phyloP scores from a whole-genome alignment of 768 basidiomycete genomes.

The Agaricus sinodeliciosus region DNA sequence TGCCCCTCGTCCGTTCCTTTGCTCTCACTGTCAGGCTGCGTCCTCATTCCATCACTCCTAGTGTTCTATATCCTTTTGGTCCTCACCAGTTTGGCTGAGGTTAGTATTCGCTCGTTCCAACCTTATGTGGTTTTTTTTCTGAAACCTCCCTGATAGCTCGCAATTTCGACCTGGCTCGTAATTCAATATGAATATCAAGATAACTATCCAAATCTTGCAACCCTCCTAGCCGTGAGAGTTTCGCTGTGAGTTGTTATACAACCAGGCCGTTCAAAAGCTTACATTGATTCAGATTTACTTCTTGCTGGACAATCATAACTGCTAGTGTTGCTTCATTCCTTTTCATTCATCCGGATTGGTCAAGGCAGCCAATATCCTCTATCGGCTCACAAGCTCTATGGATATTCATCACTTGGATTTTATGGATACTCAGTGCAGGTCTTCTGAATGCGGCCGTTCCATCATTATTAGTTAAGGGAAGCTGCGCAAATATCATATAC shows the following conservation, averaged over 20 bases:
- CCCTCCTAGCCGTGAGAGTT: constrained; percentile 38
- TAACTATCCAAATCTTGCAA: constrained; percentile 41
- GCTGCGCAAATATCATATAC: constrained; percentile 41
- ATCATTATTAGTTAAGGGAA: constrained; percentile 29
- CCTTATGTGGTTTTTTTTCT: neutral
- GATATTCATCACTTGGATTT: constrained; percentile 50
- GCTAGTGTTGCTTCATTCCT: constrained; percentile 47
- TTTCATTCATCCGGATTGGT: constrained; percentile 55
- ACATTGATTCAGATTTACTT: constrained; percentile 37
- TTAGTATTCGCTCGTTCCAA: constrained; percentile 14
- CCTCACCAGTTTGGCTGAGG: constrained; percentile 41
- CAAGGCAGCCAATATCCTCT: constrained; percentile 45
- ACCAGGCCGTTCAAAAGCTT: neutral
- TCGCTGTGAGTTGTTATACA: constrained; percentile 34
- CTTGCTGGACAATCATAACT: constrained; percentile 55
- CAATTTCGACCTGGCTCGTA: constrained; percentile 52
- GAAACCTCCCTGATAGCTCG: constrained; percentile 28
- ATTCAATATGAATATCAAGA: constrained; percentile 47
- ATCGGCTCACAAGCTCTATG: constrained; percentile 55
- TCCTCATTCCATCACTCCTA: constrained; percentile 20
- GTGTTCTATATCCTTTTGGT: constrained; percentile 48
- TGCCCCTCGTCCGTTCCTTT: constrained; percentile 39
- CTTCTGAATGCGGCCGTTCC: constrained; percentile 45
- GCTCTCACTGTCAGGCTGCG: neutral
- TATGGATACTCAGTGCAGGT: constrained; percentile 54